Conservation (phyloP, 1,284 basidiomycete species). For the Ustilago xerochloae region DNA sequence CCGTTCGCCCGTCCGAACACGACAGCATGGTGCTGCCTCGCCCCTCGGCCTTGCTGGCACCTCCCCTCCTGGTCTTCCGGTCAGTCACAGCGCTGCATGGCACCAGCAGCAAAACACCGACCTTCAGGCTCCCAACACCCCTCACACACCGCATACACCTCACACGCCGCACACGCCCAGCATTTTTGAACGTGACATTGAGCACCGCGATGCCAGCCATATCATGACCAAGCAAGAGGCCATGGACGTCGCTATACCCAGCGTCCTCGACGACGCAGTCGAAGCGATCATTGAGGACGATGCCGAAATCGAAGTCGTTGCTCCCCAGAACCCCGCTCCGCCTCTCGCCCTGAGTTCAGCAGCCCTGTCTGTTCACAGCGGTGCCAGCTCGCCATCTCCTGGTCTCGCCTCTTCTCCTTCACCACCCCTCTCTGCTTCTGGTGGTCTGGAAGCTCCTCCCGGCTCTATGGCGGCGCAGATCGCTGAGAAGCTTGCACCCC, state of each 20-base stretch:
- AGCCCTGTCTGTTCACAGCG: slow-evolving; percentile 55
- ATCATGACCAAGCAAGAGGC: slow-evolving; percentile 61
- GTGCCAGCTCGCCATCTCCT: slow-evolving; percentile 37
- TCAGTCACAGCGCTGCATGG: slow-evolving; percentile 3
- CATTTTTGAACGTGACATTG: slow-evolving; percentile 67
- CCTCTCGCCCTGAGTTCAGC: slow-evolving; percentile 52
- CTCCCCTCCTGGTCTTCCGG: slow-evolving; percentile 14
- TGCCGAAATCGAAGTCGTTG: slow-evolving; percentile 60
- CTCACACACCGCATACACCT: slow-evolving; percentile 22
- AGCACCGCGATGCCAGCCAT: slow-evolving; percentile 60
- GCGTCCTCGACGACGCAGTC: slow-evolving; percentile 64
- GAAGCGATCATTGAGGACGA: slow-evolving; percentile 62
- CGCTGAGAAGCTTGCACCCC: slow-evolving; percentile 50
- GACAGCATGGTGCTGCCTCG: slow-evolving; percentile 33
- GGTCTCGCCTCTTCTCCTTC: slow-evolving; percentile 46
- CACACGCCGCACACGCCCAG: slow-evolving; percentile 31
- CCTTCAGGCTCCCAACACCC: slow-evolving; percentile 13
- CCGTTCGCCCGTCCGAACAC: slow-evolving; percentile 26
- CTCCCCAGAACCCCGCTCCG: slow-evolving; percentile 52
- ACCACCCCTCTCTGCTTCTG: slow-evolving; percentile 44
- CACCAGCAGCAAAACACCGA: slow-evolving; percentile 17
- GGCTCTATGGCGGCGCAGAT: slow-evolving; percentile 62
- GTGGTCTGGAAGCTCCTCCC: slow-evolving; percentile 53
- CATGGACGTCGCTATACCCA: slow-evolving; percentile 63
- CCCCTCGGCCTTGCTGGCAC: slow-evolving; percentile 23